A percentile compares a stretch with the other conserved stretches of the same genome.
These are phyloP conservation scores for Populus euphratica DNA, from an alignment of 345 rosid genomes.

Conservation along the genomic window DNA sequence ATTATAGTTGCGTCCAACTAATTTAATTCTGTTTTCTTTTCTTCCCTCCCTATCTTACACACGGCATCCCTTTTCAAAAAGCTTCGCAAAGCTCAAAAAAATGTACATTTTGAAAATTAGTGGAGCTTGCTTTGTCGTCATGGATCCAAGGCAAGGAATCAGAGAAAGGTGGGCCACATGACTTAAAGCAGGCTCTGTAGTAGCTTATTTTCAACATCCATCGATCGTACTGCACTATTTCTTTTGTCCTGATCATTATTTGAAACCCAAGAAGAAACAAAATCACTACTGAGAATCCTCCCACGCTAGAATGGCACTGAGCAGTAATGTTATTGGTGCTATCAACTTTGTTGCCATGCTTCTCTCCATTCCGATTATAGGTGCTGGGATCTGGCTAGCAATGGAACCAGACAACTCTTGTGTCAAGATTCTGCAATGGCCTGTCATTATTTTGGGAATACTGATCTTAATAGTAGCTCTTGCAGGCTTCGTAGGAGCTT, in stretches of 20 bases:
- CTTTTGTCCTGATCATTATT: neutral
- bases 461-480: slow-evolving; percentile 62
- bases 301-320: slow-evolving; percentile 50
- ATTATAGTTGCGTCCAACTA: no score
- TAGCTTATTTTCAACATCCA: slow-evolving; percentile 1
- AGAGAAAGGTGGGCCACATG: slow-evolving; percentile 4
- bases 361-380: slow-evolving; percentile 78
- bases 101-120: neutral
- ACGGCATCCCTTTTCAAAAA: slow-evolving; percentile 33
- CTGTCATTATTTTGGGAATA: slow-evolving; percentile 73
- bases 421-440: slow-evolving; percentile 86
- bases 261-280: neutral
- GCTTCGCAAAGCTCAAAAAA: slow-evolving; percentile 14
- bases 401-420: slow-evolving; percentile 74
- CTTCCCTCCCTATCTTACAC: slow-evolving; percentile 17
- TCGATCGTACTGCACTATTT: neutral
- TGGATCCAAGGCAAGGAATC: slow-evolving; percentile 33
- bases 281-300: neutral
- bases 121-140: slow-evolving; percentile 24
- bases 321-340: slow-evolving; percentile 77
- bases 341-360: slow-evolving; percentile 84
- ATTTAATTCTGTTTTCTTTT: no score
- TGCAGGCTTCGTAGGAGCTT: slow-evolving; percentile 77
- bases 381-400: slow-evolving; percentile 86
- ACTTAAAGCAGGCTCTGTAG: slow-evolving; percentile 1